A percentile compares a stretch with the other conserved stretches of the same genome.
Evolutionary conservation across 257 asterid species (phyloP).

Genomic region (Ocimum tenuiflorum): DNA sequence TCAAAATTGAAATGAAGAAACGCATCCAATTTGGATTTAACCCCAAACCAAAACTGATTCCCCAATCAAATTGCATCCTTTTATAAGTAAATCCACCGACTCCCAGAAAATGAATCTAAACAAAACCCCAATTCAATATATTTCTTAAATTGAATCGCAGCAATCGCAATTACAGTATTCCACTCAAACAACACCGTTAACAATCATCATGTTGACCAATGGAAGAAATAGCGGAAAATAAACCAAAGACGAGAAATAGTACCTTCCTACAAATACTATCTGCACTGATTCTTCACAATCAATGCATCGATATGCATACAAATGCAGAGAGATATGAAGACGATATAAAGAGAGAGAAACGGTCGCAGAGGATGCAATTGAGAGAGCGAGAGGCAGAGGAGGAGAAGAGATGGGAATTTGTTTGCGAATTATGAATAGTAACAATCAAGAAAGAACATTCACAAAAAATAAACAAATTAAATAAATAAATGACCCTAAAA

Average conservation of each 20-base stretch:
- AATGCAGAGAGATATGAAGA: neutral
- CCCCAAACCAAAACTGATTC: neutral
- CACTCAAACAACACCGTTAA: neutral
- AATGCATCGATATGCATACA: neutral
- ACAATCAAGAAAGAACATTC: neutral
- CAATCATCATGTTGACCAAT: conserved; percentile 13
- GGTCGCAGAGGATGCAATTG: conserved; percentile 21
- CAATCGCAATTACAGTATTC: neutral
- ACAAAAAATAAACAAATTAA: neutral
- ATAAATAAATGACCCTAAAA: neutral
- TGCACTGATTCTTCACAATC: conserved; percentile 18
- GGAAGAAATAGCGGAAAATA: neutral
- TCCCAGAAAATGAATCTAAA: neutral
- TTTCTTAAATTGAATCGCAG: neutral
- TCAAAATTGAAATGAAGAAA: conserved; percentile 20
- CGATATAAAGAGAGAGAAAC: conserved; percentile 9
- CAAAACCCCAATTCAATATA: neutral
- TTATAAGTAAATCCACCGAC: neutral
- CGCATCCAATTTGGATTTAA: conserved; percentile 2
- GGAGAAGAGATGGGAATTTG: conserved; percentile 22
- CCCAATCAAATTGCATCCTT: neutral
- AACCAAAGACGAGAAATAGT: neutral
- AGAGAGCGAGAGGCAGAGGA: neutral
- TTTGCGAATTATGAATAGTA: conserved; percentile 9
- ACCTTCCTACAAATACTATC: conserved; percentile 23